These are phyloP conservation scores for Lactarius evosmus DNA, from an alignment of 768 basidiomycete genomes.

Conservation along the genomic window DNA sequence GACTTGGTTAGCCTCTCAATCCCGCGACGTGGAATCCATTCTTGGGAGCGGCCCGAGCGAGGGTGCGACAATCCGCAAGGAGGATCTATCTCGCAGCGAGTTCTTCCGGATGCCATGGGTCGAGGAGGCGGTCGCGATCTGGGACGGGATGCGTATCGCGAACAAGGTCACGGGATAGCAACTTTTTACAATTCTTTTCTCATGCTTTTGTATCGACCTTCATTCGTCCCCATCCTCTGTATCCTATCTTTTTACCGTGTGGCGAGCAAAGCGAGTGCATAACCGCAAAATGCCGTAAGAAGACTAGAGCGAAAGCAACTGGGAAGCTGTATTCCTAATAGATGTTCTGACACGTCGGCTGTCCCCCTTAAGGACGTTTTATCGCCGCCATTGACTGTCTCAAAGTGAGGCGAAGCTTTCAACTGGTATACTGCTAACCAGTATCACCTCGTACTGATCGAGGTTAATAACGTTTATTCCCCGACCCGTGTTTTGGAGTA, in stretches of 20 bases:
- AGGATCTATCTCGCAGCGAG: slow-evolving; percentile 84
- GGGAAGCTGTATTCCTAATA: background rate
- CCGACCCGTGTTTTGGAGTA: background rate
- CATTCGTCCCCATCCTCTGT: background rate
- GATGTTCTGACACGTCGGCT: no score
- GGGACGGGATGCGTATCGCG: slow-evolving; percentile 75
- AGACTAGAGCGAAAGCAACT: background rate
- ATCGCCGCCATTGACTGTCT: background rate
- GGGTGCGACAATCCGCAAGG: slow-evolving; percentile 75
- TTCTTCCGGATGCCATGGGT: slow-evolving; percentile 94
- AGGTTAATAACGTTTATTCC: background rate
- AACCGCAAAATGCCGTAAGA: background rate
- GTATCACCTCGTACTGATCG: background rate
- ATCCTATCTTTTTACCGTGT: background rate
- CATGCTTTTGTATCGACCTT: background rate
- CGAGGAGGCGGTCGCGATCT: slow-evolving; percentile 78
- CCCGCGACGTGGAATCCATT: slow-evolving; percentile 83
- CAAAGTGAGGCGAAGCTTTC: background rate
- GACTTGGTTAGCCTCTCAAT: slow-evolving; percentile 89
- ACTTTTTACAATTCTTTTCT: background rate
- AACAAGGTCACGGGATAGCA: slow-evolving; percentile 26
- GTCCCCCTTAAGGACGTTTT: background rate
- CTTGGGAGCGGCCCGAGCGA: slow-evolving; percentile 85
- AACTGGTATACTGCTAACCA: background rate
- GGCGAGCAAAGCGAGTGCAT: background rate